phyloP scores from a whole-genome alignment of 2,329 filamentous ascomycete species.

The Aspergillus ochraceus region DNA sequence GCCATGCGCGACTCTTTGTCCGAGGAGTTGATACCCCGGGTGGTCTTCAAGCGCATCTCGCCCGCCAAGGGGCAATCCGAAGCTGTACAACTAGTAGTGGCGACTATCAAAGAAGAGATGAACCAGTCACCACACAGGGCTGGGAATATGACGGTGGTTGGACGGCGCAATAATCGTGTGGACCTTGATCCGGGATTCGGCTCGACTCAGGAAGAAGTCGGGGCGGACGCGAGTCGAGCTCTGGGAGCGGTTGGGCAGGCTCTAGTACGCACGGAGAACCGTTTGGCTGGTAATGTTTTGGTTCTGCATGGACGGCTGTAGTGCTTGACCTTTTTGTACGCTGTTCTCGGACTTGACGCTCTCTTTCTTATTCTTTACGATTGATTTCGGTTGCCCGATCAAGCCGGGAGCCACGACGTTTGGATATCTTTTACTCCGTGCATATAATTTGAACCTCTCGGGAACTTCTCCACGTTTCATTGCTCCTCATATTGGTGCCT shows the following conservation, averaged over 20 bases:
- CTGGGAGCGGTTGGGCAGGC: too few species aligned
- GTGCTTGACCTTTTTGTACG: background rate
- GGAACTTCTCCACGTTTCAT: too few species aligned
- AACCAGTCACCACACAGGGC: slow-evolving; percentile 60
- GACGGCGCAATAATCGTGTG: slow-evolving; percentile 44
- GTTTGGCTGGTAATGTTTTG: slow-evolving; percentile 66
- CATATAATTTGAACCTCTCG: too few species aligned
- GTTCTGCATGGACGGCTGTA: slow-evolving; percentile 61
- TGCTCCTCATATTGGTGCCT: too few species aligned
- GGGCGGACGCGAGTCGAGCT: slow-evolving; percentile 26
- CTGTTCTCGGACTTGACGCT: too few species aligned
- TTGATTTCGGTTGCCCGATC: too few species aligned
- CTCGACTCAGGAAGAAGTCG: slow-evolving; percentile 38
- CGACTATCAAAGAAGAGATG: too few species aligned
- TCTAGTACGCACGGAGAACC: slow-evolving; percentile 53
- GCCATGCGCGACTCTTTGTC: slow-evolving; percentile 58
- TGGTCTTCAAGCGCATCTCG: slow-evolving; percentile 53
- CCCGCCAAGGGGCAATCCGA: slow-evolving; percentile 42
- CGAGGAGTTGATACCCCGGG: slow-evolving; percentile 50
- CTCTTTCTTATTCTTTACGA: too few species aligned
- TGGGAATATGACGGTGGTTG: slow-evolving; percentile 70
- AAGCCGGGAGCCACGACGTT: too few species aligned
- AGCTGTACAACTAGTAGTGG: slow-evolving; percentile 44
- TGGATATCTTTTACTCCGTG: too few species aligned
- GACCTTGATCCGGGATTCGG: background rate